A percentile compares a stretch with the other conserved stretches of the same genome.
Conservation (phyloP, 331 rosid species). For the Rosa hybrid region DNA sequence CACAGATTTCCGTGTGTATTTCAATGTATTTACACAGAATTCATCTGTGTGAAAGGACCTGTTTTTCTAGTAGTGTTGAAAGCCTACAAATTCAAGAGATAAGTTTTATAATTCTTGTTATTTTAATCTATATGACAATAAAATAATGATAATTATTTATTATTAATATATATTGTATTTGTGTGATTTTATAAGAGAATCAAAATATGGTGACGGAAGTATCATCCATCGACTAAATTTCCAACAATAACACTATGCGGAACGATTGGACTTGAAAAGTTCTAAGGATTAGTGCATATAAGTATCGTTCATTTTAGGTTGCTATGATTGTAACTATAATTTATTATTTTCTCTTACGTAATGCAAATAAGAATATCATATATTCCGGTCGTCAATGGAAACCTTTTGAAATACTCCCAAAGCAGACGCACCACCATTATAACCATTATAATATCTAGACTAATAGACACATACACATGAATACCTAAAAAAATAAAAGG, state of each 20-base stretch:
- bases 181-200: too few species aligned
- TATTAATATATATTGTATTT: too few species aligned
- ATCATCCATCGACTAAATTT: too few species aligned
- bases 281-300: not conserved
- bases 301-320: not conserved
- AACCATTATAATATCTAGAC: not conserved
- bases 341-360: not conserved
- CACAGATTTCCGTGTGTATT: too few species aligned
- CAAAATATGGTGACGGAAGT: too few species aligned
- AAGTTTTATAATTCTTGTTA: too few species aligned
- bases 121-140: too few species aligned
- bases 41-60: too few species aligned
- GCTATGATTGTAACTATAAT: not conserved
- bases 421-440: not conserved
- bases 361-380: conserved; percentile 2
- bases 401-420: not conserved
- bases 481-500: not conserved
- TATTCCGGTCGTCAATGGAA: conserved; percentile 12
- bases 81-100: too few species aligned
- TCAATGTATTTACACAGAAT: too few species aligned
- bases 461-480: not conserved
- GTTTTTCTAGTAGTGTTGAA: too few species aligned
- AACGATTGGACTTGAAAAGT: not conserved
- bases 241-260: not conserved
- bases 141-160: too few species aligned